Evolutionary conservation across 2,329 filamentous ascomycete species (phyloP), one percentile per base, ranked within the genome.

Genomic region (Fusarium luffae): DNA sequence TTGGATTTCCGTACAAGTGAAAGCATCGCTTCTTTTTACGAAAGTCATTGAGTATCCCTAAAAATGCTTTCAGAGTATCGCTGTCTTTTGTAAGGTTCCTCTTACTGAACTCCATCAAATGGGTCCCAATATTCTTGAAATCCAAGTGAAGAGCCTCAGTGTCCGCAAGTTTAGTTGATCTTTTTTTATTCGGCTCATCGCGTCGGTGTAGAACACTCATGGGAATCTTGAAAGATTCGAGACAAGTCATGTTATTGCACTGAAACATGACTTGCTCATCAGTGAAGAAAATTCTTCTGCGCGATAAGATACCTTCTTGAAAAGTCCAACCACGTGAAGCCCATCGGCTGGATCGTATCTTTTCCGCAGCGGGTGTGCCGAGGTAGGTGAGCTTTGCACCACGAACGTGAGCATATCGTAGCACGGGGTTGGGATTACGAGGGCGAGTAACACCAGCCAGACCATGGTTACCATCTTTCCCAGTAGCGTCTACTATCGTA

Each of bases 11-110:
- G 2, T 4, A 0, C 2, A 52, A 13, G 2, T 52, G 34, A 2
- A 41, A 8, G 8, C 12, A 51, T 1, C 0, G 0, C 3, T 27
- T 1, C 0, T 52, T 0, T 19, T 9, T 52, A 4, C 0, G 34
- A 4, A 11, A 11, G 4, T 5, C 4, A 2, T 16, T 52, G 5
- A 52, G 49, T 19, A 52, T 3, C 7, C 34, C 49, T 2, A 1
- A 7, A 2, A 52, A 42, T 4, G 49, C 49, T n/a, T 10, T 6
- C 7, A 28, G 14, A 23, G n/a, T 14, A n/a, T 52, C 34, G 2
- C 1, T 3, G 1, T 27, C 34, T 0, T 13, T 1, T 0, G n/a
- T 21, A 7, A 52, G 49, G 7, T 18, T 5, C 5, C 49, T 52
- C 0, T 21, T 52, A 1, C 49, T 52, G 16, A 40, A 52, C 18